A percentile compares a stretch with the other conserved stretches of the same genome.
Evolutionary conservation across 768 basidiomycete species (phyloP).

Genomic region (Hygrocybe punicea): DNA sequence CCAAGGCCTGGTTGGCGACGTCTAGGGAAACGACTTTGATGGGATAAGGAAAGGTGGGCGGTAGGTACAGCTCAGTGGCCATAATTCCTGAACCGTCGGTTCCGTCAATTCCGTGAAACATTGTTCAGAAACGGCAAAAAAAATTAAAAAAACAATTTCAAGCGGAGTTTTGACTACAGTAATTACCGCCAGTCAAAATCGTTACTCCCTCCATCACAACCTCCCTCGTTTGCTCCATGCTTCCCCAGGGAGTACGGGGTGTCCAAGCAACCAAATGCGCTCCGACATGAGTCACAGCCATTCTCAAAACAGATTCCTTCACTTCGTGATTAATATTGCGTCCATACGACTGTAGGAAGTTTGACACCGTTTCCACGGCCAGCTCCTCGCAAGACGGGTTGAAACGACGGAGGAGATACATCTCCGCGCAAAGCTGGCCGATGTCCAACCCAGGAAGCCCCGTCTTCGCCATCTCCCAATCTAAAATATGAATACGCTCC

Average conservation of each 20-base stretch:
- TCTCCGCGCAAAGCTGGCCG: conserved; percentile 50
- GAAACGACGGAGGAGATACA: conserved; percentile 50
- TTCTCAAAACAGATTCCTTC: conserved; percentile 30
- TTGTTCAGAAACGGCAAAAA: not conserved
- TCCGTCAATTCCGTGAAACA: not conserved
- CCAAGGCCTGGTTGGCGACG: conserved; percentile 38
- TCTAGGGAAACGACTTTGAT: conserved; percentile 75
- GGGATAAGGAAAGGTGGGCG: conserved; percentile 79
- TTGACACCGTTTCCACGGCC: conserved; percentile 34
- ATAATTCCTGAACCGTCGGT: conserved; percentile 27
- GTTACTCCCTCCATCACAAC: conserved; percentile 51
- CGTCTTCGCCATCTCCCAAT: conserved; percentile 26
- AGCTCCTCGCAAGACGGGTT: conserved; percentile 38
- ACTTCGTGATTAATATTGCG: too few species aligned
- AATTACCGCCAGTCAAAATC: conserved; percentile 24
- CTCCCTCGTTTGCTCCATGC: conserved; percentile 44
- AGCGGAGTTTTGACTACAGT: not conserved
- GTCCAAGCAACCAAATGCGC: conserved; percentile 53
- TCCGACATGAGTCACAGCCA: conserved; percentile 47
- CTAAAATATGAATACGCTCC: too few species aligned
- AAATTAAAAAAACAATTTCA: not conserved
- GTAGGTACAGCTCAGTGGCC: conserved; percentile 74
- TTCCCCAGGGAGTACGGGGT: conserved; percentile 40
- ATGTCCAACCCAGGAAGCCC: conserved; percentile 55
- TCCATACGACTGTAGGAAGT: conserved; percentile 7